These are phyloP conservation scores for Xerocomus nothofagi DNA, from an alignment of 1,284 basidiomycete genomes.

Conservation along the genomic window DNA sequence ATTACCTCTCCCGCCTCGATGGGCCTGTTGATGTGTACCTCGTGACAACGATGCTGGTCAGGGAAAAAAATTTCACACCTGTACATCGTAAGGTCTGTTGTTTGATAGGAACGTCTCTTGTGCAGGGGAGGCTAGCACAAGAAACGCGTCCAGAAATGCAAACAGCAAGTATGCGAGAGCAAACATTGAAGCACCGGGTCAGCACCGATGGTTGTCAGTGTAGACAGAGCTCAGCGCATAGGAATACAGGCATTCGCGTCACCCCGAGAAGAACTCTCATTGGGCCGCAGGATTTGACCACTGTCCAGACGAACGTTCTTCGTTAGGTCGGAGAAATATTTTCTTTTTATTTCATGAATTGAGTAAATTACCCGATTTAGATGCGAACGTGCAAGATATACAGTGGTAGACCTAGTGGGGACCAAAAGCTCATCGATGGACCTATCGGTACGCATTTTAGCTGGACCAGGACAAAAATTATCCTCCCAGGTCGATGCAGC, in stretches of 20 bases:
- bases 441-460: no score
- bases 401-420: no score
- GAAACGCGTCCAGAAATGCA: not conserved
- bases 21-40: slow-evolving; percentile 49
- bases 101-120: slow-evolving; percentile 25
- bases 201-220: not conserved
- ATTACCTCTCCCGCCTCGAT: slow-evolving; percentile 75
- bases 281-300: slow-evolving; percentile 15
- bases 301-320: slow-evolving; percentile 30
- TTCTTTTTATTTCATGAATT: not conserved
- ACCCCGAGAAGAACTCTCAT: slow-evolving; percentile 5
- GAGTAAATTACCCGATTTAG: slow-evolving; percentile 22
- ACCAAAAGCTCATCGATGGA: no score
- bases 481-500: no score
- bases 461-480: no score
- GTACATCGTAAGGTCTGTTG: slow-evolving; percentile 42
- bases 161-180: slow-evolving; percentile 9
- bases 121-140: slow-evolving; percentile 31
- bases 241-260: not conserved
- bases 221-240: not conserved
- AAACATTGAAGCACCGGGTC: slow-evolving; percentile 15
- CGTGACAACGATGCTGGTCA: not conserved
- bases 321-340: not conserved
- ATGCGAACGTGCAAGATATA: slow-evolving; percentile 24
- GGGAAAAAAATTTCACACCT: slow-evolving; percentile 34